phyloP scores from a whole-genome alignment of 2,329 filamentous ascomycete genomes.

The Incumbomyces delicatus region DNA sequence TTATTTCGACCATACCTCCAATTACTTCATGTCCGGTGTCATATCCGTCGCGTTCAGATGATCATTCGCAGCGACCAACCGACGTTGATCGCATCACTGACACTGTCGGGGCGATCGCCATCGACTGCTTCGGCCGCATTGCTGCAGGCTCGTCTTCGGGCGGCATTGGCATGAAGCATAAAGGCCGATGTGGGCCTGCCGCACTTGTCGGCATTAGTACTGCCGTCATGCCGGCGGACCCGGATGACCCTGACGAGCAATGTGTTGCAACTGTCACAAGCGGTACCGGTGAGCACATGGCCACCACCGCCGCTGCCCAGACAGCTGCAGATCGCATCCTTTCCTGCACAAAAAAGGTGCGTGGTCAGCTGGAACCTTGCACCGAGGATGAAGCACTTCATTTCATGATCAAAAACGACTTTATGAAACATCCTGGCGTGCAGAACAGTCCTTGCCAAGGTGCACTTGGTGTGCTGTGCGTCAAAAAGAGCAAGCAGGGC shows the following conservation, averaged over 20 bases:
- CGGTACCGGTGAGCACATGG: conserved; percentile 96
- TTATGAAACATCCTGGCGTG: conserved; percentile 83
- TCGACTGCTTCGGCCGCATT: conserved; percentile 77
- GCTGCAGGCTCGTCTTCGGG: conserved; percentile 93
- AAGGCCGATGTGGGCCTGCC: conserved; percentile 81
- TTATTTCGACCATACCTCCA: background rate
- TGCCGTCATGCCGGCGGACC: conserved; percentile 69
- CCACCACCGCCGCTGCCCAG: conserved; percentile 82
- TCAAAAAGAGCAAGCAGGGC: conserved; percentile 71
- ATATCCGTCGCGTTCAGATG: background rate
- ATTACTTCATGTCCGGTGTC: background rate
- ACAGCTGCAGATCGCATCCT: conserved; percentile 81
- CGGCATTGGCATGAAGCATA: conserved; percentile 97
- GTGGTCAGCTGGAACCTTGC: conserved; percentile 56
- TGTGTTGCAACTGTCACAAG: conserved; percentile 80
- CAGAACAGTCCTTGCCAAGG: conserved; percentile 67
- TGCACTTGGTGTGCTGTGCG: conserved; percentile 80
- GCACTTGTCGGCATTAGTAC: conserved; percentile 88
- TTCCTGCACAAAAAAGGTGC: conserved; percentile 52
- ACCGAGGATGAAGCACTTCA: conserved; percentile 70
- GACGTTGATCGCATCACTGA: conserved; percentile 64
- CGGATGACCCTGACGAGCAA: conserved; percentile 57
- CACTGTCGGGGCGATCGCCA: conserved; percentile 90
- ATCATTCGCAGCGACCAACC: conserved; percentile 1
- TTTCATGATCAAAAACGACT: conserved; percentile 75